These are phyloP conservation scores for Crepidotus variabilis DNA, from an alignment of 768 basidiomycete genomes.

Conservation along the genomic window DNA sequence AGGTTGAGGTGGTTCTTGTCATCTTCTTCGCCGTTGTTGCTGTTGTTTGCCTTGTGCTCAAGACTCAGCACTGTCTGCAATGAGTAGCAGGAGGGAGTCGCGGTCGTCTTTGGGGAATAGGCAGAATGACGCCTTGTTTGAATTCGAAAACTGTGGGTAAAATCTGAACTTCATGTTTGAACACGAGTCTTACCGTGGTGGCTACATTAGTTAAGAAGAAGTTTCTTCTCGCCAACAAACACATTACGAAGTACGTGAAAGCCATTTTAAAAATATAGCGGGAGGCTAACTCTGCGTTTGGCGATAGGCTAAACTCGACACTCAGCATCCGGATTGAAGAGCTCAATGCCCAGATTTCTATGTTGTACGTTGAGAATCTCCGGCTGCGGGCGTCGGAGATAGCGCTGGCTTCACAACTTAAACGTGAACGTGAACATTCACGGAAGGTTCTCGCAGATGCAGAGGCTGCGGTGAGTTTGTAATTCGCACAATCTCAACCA, in stretches of 20 bases:
- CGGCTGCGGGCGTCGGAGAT: slow-evolving; percentile 80
- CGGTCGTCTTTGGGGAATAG: slow-evolving; percentile 60
- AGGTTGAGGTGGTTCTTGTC: neutral
- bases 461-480: slow-evolving; percentile 59
- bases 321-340: slow-evolving; percentile 83
- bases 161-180: slow-evolving; percentile 9
- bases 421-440: slow-evolving; percentile 77
- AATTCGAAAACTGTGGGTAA: slow-evolving; percentile 82
- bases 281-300: slow-evolving; percentile 4
- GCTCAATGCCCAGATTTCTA: slow-evolving; percentile 77
- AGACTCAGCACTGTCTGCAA: slow-evolving; percentile 22
- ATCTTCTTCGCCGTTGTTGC: slow-evolving; percentile 2
- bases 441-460: slow-evolving; percentile 67
- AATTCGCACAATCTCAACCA: slow-evolving; percentile 2
- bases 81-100: slow-evolving; percentile 59
- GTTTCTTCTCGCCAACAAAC: slow-evolving; percentile 86
- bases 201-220: slow-evolving; percentile 79
- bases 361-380: slow-evolving; percentile 80
- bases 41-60: slow-evolving; percentile 12
- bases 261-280: neutral
- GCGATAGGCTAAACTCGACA: slow-evolving; percentile 73
- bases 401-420: slow-evolving; percentile 69
- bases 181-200: slow-evolving; percentile 27
- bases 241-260: slow-evolving; percentile 75
- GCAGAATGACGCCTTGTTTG: slow-evolving; percentile 77